Conservation (phyloP, 2,329 filamentous ascomycete species). For the Clarireedia sp. region DNA sequence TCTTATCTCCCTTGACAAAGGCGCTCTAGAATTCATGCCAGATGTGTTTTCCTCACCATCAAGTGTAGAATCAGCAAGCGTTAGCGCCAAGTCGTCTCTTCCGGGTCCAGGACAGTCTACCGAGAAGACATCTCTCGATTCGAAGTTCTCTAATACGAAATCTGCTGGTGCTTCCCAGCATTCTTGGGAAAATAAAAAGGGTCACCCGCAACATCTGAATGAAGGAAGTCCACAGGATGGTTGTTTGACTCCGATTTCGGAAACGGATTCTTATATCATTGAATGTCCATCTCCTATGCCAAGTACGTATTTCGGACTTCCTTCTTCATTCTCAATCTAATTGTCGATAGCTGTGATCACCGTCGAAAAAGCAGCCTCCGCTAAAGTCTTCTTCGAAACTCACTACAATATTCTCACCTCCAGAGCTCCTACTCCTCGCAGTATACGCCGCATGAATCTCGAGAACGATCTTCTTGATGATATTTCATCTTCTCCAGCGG, state of each 20-base stretch:
- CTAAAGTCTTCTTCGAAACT: slow-evolving; percentile 81
- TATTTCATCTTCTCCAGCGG: slow-evolving; percentile 32
- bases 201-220: slow-evolving; percentile 11
- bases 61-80: slow-evolving; percentile 21
- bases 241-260: slow-evolving; percentile 24
- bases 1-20: slow-evolving; percentile 31
- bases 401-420: slow-evolving; percentile 67
- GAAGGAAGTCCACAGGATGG: slow-evolving; percentile 20
- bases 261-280: slow-evolving; percentile 18
- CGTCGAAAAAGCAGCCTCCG: slow-evolving; percentile 69
- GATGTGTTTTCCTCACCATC: slow-evolving; percentile 21
- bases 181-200: slow-evolving; percentile 26
- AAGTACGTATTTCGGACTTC: slow-evolving; percentile 15
- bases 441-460: slow-evolving; percentile 52
- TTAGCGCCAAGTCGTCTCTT: slow-evolving; percentile 25
- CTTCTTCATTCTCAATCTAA: background rate
- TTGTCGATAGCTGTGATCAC: slow-evolving; percentile 38
- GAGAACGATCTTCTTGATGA: slow-evolving; percentile 54
- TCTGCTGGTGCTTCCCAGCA: slow-evolving; percentile 21
- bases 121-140: slow-evolving; percentile 33
- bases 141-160: slow-evolving; percentile 31
- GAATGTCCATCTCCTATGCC: slow-evolving; percentile 22
- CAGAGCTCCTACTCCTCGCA: slow-evolving; percentile 47
- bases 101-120: slow-evolving; percentile 26
- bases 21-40: slow-evolving; percentile 16